Evolutionary conservation across 306 rosid genomes (phyloP).

Genomic region (Pyrus betulifolia): DNA sequence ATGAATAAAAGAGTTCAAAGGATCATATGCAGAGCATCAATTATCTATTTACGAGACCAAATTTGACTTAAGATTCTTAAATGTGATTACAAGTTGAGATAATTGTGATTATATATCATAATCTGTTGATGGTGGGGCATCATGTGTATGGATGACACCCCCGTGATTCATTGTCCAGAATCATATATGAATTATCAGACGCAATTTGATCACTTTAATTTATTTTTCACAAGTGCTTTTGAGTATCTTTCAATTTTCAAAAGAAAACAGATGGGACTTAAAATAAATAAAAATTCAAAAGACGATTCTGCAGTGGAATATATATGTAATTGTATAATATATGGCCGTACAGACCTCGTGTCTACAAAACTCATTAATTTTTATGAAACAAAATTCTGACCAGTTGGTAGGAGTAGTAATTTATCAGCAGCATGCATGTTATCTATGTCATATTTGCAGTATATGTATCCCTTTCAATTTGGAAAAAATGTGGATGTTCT

Average conservation of each 20-base stretch:
- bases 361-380: background rate
- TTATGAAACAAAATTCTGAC: background rate
- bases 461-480: too few species aligned
- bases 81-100: background rate
- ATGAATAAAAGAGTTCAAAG: slow-evolving; percentile 2
- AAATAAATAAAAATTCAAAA: background rate
- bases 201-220: slow-evolving; percentile 2
- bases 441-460: background rate
- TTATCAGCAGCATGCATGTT: background rate
- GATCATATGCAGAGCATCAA: slow-evolving; percentile 1
- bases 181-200: slow-evolving; percentile 20
- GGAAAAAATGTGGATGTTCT: too few species aligned
- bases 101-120: background rate
- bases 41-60: background rate
- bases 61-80: background rate
- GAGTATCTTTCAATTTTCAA: background rate
- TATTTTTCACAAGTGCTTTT: background rate
- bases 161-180: slow-evolving; percentile 37
- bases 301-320: background rate
- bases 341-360: background rate
- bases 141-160: slow-evolving; percentile 20
- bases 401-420: background rate
- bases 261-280: background rate
- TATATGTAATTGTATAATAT: background rate
- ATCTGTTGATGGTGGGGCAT: slow-evolving; percentile 26